Evolutionary conservation across 768 basidiomycete species (phyloP).

Genomic region (Phanerochaete sordida): DNA sequence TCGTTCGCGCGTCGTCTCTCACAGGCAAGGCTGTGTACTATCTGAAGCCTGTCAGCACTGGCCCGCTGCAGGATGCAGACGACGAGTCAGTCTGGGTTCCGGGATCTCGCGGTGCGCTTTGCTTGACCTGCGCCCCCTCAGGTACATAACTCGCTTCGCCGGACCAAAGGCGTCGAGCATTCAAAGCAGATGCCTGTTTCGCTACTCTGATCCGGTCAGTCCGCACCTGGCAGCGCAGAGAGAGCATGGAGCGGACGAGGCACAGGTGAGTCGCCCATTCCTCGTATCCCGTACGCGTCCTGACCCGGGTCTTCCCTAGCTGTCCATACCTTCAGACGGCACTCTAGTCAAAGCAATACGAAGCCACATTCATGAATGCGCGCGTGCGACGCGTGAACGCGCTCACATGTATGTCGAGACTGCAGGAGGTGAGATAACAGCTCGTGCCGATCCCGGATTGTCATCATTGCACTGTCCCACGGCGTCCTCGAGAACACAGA

Average conservation of each 20-base stretch:
- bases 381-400: conserved; percentile 25
- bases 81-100: conserved; percentile 53
- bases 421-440: conserved; percentile 74
- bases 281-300: background rate
- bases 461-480: background rate
- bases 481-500: background rate
- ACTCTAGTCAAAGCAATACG: conserved; percentile 65
- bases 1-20: conserved; percentile 73
- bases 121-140: conserved; percentile 26
- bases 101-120: background rate
- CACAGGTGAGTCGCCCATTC: background rate
- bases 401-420: conserved; percentile 86
- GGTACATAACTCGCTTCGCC: conserved; percentile 62
- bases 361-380: conserved; percentile 55
- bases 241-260: conserved; percentile 29
- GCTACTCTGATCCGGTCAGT: conserved; percentile 86
- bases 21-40: conserved; percentile 55
- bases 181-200: conserved; percentile 70
- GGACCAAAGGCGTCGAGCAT: conserved; percentile 40
- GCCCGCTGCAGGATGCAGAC: conserved; percentile 76
- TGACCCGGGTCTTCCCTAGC: conserved; percentile 14
- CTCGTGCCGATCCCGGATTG: background rate
- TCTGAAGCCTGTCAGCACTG: conserved; percentile 92
- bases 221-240: conserved; percentile 83
- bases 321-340: conserved; percentile 54